These are phyloP conservation scores for Cystobasidium pallidum DNA, from an alignment of 1,284 basidiomycete genomes.

Conservation along the genomic window DNA sequence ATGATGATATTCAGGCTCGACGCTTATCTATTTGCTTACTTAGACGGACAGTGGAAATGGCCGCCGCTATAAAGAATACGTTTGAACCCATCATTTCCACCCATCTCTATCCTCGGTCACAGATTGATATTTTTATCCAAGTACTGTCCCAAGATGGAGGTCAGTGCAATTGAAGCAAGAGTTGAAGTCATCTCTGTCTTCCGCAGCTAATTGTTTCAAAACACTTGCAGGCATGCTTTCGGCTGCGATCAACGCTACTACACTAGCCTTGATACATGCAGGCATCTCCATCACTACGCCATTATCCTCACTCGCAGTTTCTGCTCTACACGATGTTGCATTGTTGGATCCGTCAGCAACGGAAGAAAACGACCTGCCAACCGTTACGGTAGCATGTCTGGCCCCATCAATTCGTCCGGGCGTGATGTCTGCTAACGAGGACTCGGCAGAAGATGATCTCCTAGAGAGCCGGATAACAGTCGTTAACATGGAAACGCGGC, in stretches of 20 bases:
- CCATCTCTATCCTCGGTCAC: conserved; percentile 85
- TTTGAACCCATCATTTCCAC: conserved; percentile 94
- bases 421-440: not conserved
- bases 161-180: conserved; percentile 50
- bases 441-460: conserved; percentile 20
- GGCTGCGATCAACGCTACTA: conserved; percentile 91
- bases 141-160: conserved; percentile 89
- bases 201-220: not conserved
- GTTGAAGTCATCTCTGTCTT: not conserved
- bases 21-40: no score
- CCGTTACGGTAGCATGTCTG: conserved; percentile 83
- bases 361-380: conserved; percentile 88
- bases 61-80: conserved; percentile 82
- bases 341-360: conserved; percentile 74
- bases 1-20: not conserved
- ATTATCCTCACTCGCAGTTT: conserved; percentile 77
- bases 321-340: conserved; percentile 62
- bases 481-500: conserved; percentile 88
- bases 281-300: conserved; percentile 91
- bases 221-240: conserved; percentile 71
- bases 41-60: conserved; percentile 87
- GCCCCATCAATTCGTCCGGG: conserved; percentile 58
- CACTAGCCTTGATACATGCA: conserved; percentile 84
- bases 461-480: conserved; percentile 73
- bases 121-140: conserved; percentile 91